Evolutionary conservation across 2,329 filamentous ascomycete genomes (phyloP), one percentile per base, ranked within the genome.

Genomic region (Xylariaceae sp.): DNA sequence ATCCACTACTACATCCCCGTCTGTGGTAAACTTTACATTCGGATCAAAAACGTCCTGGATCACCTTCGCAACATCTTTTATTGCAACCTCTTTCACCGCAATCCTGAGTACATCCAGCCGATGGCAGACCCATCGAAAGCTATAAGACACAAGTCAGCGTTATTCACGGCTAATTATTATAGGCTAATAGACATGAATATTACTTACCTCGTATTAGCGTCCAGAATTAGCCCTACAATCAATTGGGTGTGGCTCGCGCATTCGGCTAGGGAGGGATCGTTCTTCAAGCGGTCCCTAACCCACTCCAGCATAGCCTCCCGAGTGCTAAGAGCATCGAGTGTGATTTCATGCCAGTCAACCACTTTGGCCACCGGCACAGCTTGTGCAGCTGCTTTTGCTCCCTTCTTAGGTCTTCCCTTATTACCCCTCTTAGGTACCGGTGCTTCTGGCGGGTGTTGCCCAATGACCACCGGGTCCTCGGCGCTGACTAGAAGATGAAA

Each of bases 401-500:
- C 23, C 14, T 33, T 41, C 14, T n/a, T 51, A 2, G 12, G 3
- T 28, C 40, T 24, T 6, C 14, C 4, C 19, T 23, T 40, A 3
- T 37, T 9, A 4, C 16, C 8, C 23, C 16, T 34, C 9, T 14
- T 31, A 14, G 23, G 34, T 12, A 21, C 21, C 3, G 14, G 21
- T 11, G 36, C n/a, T n/a, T n/a, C n/a, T n/a, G n/a, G 24, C 8
- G 45, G 44, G 6, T 23, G 31, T 16, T 39, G 16, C 9, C 56
- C 44, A 9, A 58, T 21, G 4, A 45, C 12, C 3, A 43, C 17
- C 8, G 34, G 24, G 19, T 31, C 44, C 2, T 49, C 14, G 3
- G 50, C 39, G 4, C 37, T 29, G 4, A 62, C 19, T 3, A 60
- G 60, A 9, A 64, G 33, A 23, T 60, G 48, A 12, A 60, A 58